phyloP scores from a whole-genome alignment of 2,329 filamentous ascomycete species.

The Alternaria sp. region DNA sequence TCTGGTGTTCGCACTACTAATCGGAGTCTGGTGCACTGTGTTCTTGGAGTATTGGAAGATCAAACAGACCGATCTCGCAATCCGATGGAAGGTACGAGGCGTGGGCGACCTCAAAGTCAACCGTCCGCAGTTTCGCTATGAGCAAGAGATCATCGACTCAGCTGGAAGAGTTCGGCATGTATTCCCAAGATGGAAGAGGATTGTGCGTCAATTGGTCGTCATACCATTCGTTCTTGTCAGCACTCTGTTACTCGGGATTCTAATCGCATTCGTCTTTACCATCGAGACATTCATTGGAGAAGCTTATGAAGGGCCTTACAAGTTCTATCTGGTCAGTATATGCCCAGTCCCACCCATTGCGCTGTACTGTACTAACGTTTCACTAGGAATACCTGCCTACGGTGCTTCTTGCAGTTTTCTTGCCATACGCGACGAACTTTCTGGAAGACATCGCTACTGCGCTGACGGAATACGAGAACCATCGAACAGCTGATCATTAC shows the following conservation, averaged over 20 bases:
- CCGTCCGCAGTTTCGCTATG: constrained; percentile 36
- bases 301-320: constrained; percentile 42
- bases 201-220: constrained; percentile 38
- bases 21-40: constrained; percentile 43
- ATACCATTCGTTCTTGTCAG: constrained; percentile 41
- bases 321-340: constrained; percentile 34
- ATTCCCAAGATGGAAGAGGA: constrained; percentile 41
- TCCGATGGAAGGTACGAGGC: constrained; percentile 43
- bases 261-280: constrained; percentile 39
- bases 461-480: constrained; percentile 45
- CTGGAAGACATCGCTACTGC: constrained; percentile 34
- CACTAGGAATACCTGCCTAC: constrained; percentile 44
- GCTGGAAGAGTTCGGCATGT: constrained; percentile 33
- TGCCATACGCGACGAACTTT: constrained; percentile 39
- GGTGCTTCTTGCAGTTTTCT: constrained; percentile 35
- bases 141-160: constrained; percentile 32
- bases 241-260: constrained; percentile 31
- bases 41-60: constrained; percentile 48
- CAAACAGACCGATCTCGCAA: constrained; percentile 39
- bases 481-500: constrained; percentile 39
- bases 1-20: constrained; percentile 36
- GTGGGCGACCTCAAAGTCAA: constrained; percentile 40
- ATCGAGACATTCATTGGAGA: constrained; percentile 44
- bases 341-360: neutral
- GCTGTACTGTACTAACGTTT: constrained; percentile 13